Evolutionary conservation across 2,329 filamentous ascomycete species (phyloP).

Genomic region (Diaporthe citrichinensis): DNA sequence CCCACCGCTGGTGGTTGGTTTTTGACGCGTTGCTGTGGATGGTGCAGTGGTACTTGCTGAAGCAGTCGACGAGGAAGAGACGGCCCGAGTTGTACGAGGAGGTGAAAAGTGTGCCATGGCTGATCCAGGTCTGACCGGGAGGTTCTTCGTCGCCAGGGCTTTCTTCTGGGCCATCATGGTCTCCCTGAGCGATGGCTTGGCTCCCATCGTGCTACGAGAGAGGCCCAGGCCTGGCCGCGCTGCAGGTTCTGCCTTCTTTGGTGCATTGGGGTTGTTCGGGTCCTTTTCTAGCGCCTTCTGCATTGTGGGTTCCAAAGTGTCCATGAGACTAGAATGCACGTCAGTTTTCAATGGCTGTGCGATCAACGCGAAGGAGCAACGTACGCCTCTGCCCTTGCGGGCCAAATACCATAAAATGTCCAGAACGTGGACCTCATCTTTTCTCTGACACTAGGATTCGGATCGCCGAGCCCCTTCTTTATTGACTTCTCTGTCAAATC

Average conservation of each 20-base stretch:
- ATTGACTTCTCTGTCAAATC: slow-evolving; percentile 90
- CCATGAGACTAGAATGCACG: slow-evolving; percentile 75
- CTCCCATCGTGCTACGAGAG: slow-evolving; percentile 72
- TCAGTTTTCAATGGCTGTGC: slow-evolving; percentile 42
- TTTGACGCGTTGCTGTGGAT: slow-evolving; percentile 55
- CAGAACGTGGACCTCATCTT: slow-evolving; percentile 89
- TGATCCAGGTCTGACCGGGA: slow-evolving; percentile 72
- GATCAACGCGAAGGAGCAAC: slow-evolving; percentile 49
- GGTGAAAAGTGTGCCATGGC: slow-evolving; percentile 75
- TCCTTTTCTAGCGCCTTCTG: slow-evolving; percentile 87
- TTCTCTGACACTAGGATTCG: slow-evolving; percentile 92
- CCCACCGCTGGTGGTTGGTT: slow-evolving; percentile 64
- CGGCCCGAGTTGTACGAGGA: slow-evolving; percentile 57
- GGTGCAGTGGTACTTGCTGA: slow-evolving; percentile 51
- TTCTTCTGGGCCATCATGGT: slow-evolving; percentile 87
- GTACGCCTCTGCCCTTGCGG: slow-evolving; percentile 80
- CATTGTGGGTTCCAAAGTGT: slow-evolving; percentile 81
- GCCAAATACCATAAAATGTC: slow-evolving; percentile 84
- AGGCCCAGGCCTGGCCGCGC: slow-evolving; percentile 71
- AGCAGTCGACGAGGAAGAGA: slow-evolving; percentile 53
- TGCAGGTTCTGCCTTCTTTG: slow-evolving; percentile 65
- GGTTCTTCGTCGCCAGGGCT: slow-evolving; percentile 65
- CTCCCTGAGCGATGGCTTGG: slow-evolving; percentile 81
- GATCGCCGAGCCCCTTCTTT: slow-evolving; percentile 88
- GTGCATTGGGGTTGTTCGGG: slow-evolving; percentile 82